Percentiles rank a stretch among this genome's conserved stretches.
Evolutionary conservation across 2,329 filamentous ascomycete genomes (phyloP).

Genomic region (Thermothelomyces thermophilus): DNA sequence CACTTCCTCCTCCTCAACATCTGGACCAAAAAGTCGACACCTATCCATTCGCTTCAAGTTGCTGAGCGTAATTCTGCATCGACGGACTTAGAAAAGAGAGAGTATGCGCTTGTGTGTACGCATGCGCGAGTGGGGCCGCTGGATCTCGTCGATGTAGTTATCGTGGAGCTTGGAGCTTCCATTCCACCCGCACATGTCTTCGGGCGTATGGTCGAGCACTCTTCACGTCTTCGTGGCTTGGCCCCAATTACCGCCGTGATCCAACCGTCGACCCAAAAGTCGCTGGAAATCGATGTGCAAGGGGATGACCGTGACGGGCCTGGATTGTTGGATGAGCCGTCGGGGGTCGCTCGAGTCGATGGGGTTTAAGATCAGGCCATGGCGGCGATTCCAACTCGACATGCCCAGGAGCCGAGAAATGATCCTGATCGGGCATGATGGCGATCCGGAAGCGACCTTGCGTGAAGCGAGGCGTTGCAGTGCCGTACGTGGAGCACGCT

Average conservation of each 20-base stretch:
- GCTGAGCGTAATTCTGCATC: not conserved
- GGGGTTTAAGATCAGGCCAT: conserved; percentile 7
- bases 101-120: too few relatives aligned
- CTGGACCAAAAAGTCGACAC: not conserved
- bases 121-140: not conserved
- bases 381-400: not conserved
- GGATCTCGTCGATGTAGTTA: not conserved
- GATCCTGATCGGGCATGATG: conserved; percentile 3
- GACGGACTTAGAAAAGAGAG: too few relatives aligned
- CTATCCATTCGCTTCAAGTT: not conserved
- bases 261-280: not conserved
- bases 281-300: not conserved
- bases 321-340: not conserved
- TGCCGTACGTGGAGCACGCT: conserved; percentile 23
- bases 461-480: conserved; percentile 3
- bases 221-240: not conserved
- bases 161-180: conserved; percentile 11
- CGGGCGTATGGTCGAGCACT: not conserved
- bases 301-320: not conserved
- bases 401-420: not conserved
- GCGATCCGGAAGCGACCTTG: not conserved
- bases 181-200: not conserved
- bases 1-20: not conserved
- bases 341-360: conserved; percentile 11
- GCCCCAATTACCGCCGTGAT: not conserved